Conservation (phyloP, 495 filamentous ascomycete genomes). For the Penicillium parvum region DNA sequence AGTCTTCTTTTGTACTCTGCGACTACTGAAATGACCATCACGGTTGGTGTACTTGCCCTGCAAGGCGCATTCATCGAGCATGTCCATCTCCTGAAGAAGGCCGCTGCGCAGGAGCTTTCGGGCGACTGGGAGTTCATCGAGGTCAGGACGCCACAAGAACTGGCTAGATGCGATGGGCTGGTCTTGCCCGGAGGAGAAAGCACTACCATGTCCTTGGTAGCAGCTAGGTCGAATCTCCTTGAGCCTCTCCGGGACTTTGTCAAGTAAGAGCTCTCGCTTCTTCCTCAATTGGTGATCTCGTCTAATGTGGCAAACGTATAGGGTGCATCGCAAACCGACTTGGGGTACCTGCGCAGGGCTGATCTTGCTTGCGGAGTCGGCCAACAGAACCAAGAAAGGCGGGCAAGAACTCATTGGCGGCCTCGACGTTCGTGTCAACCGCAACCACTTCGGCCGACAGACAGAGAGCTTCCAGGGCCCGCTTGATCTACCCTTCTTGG, state of each 20-base stretch:
- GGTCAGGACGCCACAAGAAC: slow-evolving; percentile 70
- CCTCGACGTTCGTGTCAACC: slow-evolving; percentile 81
- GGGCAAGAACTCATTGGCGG: slow-evolving; percentile 94
- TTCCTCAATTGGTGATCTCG: background rate
- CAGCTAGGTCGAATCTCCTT: slow-evolving; percentile 70
- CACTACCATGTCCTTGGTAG: slow-evolving; percentile 88
- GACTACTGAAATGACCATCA: slow-evolving; percentile 42
- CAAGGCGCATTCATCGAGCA: slow-evolving; percentile 95
- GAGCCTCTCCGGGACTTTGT: slow-evolving; percentile 89
- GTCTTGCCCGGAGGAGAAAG: slow-evolving; percentile 93
- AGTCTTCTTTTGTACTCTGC: slow-evolving; percentile 1
- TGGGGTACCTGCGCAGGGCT: slow-evolving; percentile 98
- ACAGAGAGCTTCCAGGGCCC: slow-evolving; percentile 85
- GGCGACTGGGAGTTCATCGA: slow-evolving; percentile 62
- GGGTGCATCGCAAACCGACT: slow-evolving; percentile 64
- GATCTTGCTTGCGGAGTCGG: slow-evolving; percentile 84
- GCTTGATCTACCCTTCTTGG: slow-evolving; percentile 69
- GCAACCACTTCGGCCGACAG: slow-evolving; percentile 96
- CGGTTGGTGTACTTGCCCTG: slow-evolving; percentile 82
- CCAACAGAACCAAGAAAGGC: slow-evolving; percentile 81
- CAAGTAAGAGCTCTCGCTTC: slow-evolving; percentile 57
- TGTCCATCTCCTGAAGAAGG: slow-evolving; percentile 67
- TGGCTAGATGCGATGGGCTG: slow-evolving; percentile 72
- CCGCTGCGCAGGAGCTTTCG: slow-evolving; percentile 37
- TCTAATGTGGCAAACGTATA: slow-evolving; percentile 23